Conservation (phyloP, 768 basidiomycete species). For the Russula dissimulans region DNA sequence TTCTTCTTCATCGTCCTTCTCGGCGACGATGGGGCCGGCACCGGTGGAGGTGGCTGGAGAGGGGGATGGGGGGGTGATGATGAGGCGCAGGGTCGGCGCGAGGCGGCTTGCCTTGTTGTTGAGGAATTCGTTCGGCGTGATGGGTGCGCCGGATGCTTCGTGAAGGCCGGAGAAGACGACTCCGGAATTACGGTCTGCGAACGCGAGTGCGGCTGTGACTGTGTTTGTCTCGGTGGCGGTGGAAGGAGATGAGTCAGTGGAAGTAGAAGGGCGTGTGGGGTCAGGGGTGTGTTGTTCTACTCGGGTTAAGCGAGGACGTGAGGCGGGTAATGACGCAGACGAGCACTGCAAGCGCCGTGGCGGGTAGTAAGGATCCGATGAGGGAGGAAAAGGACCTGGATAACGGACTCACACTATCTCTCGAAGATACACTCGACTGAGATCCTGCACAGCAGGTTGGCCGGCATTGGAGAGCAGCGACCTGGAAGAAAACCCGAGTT, state of each 20-base stretch:
- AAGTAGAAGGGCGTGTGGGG: neutral
- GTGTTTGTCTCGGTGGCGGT: neutral
- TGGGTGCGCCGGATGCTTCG: neutral
- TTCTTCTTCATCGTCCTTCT: too few relatives aligned
- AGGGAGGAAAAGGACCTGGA: too few relatives aligned
- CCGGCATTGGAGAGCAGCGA: neutral
- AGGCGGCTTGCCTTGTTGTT: neutral
- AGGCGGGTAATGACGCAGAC: neutral
- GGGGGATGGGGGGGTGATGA: neutral
- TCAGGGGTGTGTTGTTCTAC: neutral
- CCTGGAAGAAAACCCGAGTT: neutral
- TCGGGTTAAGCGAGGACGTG: neutral
- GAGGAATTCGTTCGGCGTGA: neutral
- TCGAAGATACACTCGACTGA: neutral
- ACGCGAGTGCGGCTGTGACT: neutral
- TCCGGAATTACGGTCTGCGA: constrained; percentile 4
- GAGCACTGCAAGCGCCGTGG: neutral
- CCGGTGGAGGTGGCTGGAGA: too few relatives aligned
- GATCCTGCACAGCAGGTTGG: neutral
- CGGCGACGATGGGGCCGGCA: too few relatives aligned
- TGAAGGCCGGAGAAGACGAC: neutral
- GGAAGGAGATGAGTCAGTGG: neutral
- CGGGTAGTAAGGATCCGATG: neutral
- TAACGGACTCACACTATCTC: neutral
- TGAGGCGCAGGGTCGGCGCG: neutral